Evolutionary conservation across 768 basidiomycete genomes (phyloP), one percentile per base, ranked within the genome.

Genomic region (Auriculariales sp.): DNA sequence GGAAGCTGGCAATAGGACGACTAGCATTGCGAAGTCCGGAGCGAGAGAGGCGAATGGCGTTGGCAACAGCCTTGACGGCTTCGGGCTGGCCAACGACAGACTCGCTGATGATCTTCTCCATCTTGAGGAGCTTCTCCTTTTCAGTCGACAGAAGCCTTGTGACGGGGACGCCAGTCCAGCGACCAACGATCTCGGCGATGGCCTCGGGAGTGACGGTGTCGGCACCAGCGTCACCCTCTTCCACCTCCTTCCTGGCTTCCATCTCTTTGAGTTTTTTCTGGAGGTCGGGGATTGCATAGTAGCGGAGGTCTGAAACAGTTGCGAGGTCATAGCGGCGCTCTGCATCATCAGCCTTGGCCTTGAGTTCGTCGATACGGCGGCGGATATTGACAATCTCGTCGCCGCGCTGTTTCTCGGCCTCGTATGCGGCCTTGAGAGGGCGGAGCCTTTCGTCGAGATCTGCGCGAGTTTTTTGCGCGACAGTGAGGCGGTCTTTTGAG

Each of bases 131-230:
- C 64, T 94, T 93, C 61, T 97, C 90, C 64, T 81, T 83, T 68
- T 98, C 87, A 1, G 85, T 78, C n/a, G 84, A 83, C 69, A 90
- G 74, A 32, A 95, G 69, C 19, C 83, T 73, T 27, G 84, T 85
- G 11, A 94, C 85, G 2, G 94, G 94, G 50, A 98, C 88, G 35
- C 79, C 81, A 3, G 91, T 94, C 92, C 92, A 97, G 50, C 84
- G 75, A 17, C 79, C 84, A 24, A 98, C 90, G 54, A 98, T 92
- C 61, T 93, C 88, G 15, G 91, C 89, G 52, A 99, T 97, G 53
- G 87, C 80, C 53, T 93, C 90, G 15, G 89, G 72, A 3, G 83
- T 85, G 44, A 95, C 92, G 9, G 71, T 71, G 53, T 90, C 85
- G 15, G 72, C 66, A 12, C 73, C 45, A 84, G 74, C 54, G 71